Evolutionary conservation across 2,329 filamentous ascomycete genomes (phyloP), one percentile per base, ranked within the genome.

Genomic region (Alternaria arbusti): DNA sequence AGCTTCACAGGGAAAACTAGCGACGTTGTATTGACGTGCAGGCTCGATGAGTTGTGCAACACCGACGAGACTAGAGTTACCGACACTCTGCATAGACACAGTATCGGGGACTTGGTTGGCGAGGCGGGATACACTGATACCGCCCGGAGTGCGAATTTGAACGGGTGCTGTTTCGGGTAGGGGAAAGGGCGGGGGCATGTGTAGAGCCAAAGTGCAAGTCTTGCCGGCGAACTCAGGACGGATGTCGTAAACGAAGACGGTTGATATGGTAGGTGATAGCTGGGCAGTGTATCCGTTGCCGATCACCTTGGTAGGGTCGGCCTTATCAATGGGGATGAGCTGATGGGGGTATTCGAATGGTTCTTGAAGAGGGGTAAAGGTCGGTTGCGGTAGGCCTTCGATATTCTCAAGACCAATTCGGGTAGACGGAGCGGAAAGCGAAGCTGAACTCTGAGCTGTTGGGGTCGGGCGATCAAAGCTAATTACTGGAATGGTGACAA

Each of bases 201-300:
- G 71, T 74, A 86, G 85, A 60, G 82, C 74, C n/a, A 85, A 71
- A 6, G 79, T 83, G 77, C 84, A 86, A 30, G 78, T 82, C 64
- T 81, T 82, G 62, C 81, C 80, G 40, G 74, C 62, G 52, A 81
- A 76, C 4, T 70, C 72, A 4, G 74, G 65, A 0, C 81, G 80
- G 23, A 86, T 75, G 64, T 85, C 81, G 68, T 85, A 85, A 62
- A 80, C 81, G 77, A 85, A 84, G 63, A 85, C 65, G 10, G 78
- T 77, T 44, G 73, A 78, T n/a, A 70, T 64, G 4, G 68, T 77
- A 2, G 79, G 74, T 5, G 80, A 82, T 62, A 86, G 74, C 13
- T 76, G 69, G 17, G 77, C 83, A 40, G 73, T 75, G 70, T 79
- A 82, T 23, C 76, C 71, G 1, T 80, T 80, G 1, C 83, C 83